Base-by-base conservation (phyloP, 805 yeast genomes). In the Wickerhamiella kurtzmanii region DNA sequence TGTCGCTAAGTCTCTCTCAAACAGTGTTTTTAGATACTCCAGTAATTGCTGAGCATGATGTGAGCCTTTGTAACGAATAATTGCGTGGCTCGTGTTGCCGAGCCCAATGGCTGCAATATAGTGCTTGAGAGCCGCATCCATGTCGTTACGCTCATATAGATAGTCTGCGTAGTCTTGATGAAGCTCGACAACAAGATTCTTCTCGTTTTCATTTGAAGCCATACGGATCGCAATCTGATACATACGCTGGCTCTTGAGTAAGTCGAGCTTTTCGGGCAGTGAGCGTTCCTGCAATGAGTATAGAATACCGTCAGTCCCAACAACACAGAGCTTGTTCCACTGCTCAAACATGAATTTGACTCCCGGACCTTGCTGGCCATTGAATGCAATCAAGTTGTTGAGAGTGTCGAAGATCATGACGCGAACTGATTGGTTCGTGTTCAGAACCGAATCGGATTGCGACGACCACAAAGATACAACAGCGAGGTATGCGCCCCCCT, bases 1-100 rank as follows among this genome's bases (percentile, higher is more conserved):
- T n/a, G 75, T 74, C 0, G 95, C 79, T 13, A 72, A 53, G 2
- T 73, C 71, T 39, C 69, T 61, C 5, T 71, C 71, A 46, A 82
- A 68, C 52, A 87, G 67, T 11, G 73, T 73, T 60, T 77, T 77
- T 32, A 87, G 64, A 52, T 81, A 87, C 38, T 68, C 67, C 0
- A 85, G 72, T 55, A 88, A 64, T 49, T 75, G 75, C 22, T 69
- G 66, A 1, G 85, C 82, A 48, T 81, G 80, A 4, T 83, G 77
- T 18, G 86, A 80, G 50, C 81, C 94, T 52, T 82, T 79, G 61
- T 80, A 85, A 56, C 80, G 80, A 39, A 84, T 75, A 17, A 89
- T 83, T 2, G 87, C 76, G 49, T 79, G 83, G 60, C 89, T 82
- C 2, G 87, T 75, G 45, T 77, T 76, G 0, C 78, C 77, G 2